These are phyloP conservation scores for Vanrija pseudolonga DNA, from an alignment of 1,284 basidiomycete genomes.

Conservation along the genomic window DNA sequence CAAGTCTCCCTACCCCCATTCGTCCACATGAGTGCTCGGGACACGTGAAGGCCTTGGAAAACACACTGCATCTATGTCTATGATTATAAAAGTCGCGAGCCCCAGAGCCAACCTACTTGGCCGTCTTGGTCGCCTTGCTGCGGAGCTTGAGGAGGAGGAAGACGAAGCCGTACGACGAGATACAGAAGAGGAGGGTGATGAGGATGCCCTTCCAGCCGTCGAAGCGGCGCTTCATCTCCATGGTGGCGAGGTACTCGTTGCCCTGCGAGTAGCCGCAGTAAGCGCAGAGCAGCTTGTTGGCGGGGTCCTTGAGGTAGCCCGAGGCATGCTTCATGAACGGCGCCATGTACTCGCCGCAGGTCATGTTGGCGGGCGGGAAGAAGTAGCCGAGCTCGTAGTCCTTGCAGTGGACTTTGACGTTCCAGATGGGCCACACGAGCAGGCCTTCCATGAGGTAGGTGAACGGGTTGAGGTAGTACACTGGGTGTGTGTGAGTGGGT, in stretches of 20 bases:
- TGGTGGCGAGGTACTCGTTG: conserved; percentile 32
- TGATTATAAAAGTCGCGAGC: not conserved
- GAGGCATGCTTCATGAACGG: conserved; percentile 20
- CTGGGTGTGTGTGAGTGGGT: not conserved
- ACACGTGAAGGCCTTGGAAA: too few relatives aligned
- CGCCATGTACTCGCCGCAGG: conserved; percentile 39
- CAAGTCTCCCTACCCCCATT: too few relatives aligned
- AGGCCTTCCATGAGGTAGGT: conserved; percentile 38
- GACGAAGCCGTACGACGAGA: conserved; percentile 32
- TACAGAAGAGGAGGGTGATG: conserved; percentile 29
- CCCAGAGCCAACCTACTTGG: conserved; percentile 11
- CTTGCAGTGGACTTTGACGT: conserved; percentile 36
- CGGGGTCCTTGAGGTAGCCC: conserved; percentile 35
- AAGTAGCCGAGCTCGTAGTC: conserved; percentile 37
- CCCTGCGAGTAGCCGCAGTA: conserved; percentile 40
- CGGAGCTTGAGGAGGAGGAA: conserved; percentile 37
- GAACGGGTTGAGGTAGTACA: conserved; percentile 42
- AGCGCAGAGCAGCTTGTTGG: conserved; percentile 32
- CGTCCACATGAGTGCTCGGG: too few relatives aligned
- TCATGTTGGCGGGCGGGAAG: conserved; percentile 41
- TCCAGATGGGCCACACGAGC: conserved; percentile 28
- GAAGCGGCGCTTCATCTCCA: conserved; percentile 31
- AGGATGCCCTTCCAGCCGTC: conserved; percentile 40
- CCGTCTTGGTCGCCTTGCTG: conserved; percentile 35
- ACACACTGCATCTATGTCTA: not conserved